phyloP scores from a whole-genome alignment of 305 asterid species.

The Stenogyne calaminthoides region DNA sequence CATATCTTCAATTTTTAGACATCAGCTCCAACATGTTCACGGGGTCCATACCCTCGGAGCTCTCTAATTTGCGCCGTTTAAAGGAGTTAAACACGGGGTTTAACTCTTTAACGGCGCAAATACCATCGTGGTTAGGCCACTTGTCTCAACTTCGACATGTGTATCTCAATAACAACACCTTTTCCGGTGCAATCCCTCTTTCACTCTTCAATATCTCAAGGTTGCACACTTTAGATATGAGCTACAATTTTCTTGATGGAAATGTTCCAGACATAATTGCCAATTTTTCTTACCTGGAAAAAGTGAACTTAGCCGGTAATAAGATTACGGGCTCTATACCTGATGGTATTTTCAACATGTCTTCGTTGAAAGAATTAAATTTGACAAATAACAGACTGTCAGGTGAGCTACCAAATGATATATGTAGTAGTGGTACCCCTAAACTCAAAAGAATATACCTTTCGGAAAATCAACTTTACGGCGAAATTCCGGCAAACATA shows the following conservation, averaged over 20 bases:
- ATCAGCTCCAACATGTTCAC: conserved; percentile 43
- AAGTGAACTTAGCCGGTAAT: not conserved
- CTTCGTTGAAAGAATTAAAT: not conserved
- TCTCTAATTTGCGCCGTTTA: conserved; percentile 22
- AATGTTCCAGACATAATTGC: conserved; percentile 26
- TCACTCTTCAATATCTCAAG: conserved; percentile 23
- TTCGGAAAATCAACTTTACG: not conserved
- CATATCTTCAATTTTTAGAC: conserved; percentile 44
- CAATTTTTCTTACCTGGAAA: conserved; percentile 8
- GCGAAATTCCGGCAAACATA: conserved; percentile 4
- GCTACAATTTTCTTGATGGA: conserved; percentile 26
- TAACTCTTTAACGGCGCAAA: conserved; percentile 1
- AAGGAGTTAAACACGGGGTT: not conserved
- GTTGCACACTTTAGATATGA: conserved; percentile 12
- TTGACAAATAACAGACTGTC: not conserved
- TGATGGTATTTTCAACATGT: conserved; percentile 13
- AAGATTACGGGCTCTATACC: conserved; percentile 22
- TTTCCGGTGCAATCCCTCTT: conserved; percentile 27
- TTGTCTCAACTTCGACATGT: conserved; percentile 19
- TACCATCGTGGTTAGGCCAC: conserved; percentile 22
- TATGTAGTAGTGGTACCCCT: conserved; percentile 6
- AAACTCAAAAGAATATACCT: not conserved
- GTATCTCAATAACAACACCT: conserved; percentile 6
- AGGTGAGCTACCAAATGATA: conserved; percentile 24
- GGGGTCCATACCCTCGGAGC: conserved; percentile 26